Base-by-base conservation (phyloP, 768 basidiomycete species). In the Boletus pseudo-olivaceus region DNA sequence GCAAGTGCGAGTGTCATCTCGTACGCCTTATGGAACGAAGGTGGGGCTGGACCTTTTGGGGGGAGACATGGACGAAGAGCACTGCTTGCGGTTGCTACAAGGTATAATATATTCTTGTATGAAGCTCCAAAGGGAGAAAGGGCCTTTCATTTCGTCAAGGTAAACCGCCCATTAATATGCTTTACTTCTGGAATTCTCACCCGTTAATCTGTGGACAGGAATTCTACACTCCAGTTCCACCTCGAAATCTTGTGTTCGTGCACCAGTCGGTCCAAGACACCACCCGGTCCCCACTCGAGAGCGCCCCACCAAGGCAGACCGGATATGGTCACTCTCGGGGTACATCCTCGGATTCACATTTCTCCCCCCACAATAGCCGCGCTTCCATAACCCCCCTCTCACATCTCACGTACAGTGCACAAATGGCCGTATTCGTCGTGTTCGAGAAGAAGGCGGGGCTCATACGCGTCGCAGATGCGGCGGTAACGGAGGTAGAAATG, bases 361-460 rank as follows among this genome's bases (percentile, higher is more conserved):
- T 72, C 41, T 67, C 65, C 37, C n/a, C 46, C 23, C 47, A 50
- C 41, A 62, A 65, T 26, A 62, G 38, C 47, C 67, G 65, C 33
- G 65, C 66, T 42, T 67, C 70, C 11, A 45, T 60, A 40, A 51
- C 62, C 27, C 65, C 75, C 7, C 68, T 74, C 9, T 66, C 70
- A 6, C 62, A 70, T 15, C 65, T 76, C 55, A 74, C 75, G 51
- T 88, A 88, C 62, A 85, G 85, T 19, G 79, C 80, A 5, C 89
- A 91, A 60, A 81, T 89, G 63, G 83, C 82, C 60, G 72, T 93
- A n/a, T 92, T 92, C 64, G 82, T 90, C 53, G 73, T 85, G 23
- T 93, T 93, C 65, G 91, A 93, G 68, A 93, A 93, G 73, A 93
- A 89, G 64, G 90, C 90, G 3, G 82, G 84, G n/a, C 74, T 89